phyloP scores from a whole-genome alignment of 75 land plant genomes.

The Cryptomeria japonica region DNA sequence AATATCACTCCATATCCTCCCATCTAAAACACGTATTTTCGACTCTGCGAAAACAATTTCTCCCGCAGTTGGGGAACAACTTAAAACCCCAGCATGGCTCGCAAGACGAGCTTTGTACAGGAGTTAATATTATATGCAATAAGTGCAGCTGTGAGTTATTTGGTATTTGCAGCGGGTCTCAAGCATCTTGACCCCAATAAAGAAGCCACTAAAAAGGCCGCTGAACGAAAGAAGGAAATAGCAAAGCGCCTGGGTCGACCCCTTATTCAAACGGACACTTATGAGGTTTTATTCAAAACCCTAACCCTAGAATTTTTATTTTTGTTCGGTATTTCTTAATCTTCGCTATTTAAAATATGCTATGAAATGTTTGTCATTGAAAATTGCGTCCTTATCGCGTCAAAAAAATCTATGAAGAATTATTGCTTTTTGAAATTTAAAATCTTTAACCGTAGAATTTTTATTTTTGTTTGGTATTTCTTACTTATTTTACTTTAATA shows the following conservation, averaged over 20 bases:
- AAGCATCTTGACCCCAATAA: conserved; percentile 89
- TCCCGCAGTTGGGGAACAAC: neutral
- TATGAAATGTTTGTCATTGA: neutral
- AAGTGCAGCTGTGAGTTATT: conserved; percentile 84
- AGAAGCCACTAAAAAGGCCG: conserved; percentile 76
- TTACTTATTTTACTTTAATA: too few relatives aligned
- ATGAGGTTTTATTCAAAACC: conserved; percentile 62
- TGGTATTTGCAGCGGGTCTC: conserved; percentile 70
- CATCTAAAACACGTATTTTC: too few relatives aligned
- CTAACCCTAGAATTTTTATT: neutral
- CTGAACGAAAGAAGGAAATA: conserved; percentile 92
- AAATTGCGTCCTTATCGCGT: neutral
- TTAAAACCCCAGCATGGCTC: neutral
- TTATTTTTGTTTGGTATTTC: neutral
- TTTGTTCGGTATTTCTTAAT: neutral
- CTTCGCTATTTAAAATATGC: neutral
- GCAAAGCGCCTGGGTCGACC: conserved; percentile 95
- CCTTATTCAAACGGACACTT: conserved; percentile 70
- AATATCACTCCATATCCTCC: too few relatives aligned
- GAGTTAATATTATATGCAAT: conserved; percentile 78
- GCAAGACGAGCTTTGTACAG: conserved; percentile 49
- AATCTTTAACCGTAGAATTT: neutral
- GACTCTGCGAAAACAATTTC: too few relatives aligned
- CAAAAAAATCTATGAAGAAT: too few relatives aligned
- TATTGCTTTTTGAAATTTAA: neutral